A percentile compares a stretch with the other conserved stretches of the same genome.
These are phyloP conservation scores for Solanum chiquidenum DNA, from an alignment of 257 asterid species.

Conservation along the genomic window DNA sequence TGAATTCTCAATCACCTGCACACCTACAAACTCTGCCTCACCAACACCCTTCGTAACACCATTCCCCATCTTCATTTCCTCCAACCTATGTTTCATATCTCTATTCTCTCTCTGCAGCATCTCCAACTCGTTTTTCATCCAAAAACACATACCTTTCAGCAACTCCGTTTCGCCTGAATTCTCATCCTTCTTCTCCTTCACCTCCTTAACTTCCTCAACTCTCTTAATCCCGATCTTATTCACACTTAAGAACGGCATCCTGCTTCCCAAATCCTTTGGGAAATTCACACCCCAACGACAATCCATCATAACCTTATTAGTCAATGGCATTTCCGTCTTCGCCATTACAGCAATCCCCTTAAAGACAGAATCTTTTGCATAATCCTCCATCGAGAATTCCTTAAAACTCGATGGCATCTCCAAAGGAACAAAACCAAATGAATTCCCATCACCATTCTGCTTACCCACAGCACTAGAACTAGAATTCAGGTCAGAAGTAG, in stretches of 20 bases:
- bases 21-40: slow-evolving; percentile 17
- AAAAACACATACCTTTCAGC: slow-evolving; percentile 45
- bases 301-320: slow-evolving; percentile 33
- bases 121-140: slow-evolving; percentile 80
- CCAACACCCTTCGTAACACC: slow-evolving; percentile 10
- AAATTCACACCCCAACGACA: slow-evolving; percentile 68
- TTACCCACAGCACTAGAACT: not conserved
- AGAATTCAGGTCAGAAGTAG: slow-evolving; percentile 15
- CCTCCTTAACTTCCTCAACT: slow-evolving; percentile 31
- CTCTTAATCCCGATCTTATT: slow-evolving; percentile 60
- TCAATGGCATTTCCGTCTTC: slow-evolving; percentile 49
- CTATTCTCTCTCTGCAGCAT: slow-evolving; percentile 40
- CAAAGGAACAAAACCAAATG: slow-evolving; percentile 57
- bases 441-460: slow-evolving; percentile 18
- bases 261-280: slow-evolving; percentile 33
- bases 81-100: slow-evolving; percentile 54
- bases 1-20: slow-evolving; percentile 26
- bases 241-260: slow-evolving; percentile 49
- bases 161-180: slow-evolving; percentile 31
- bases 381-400: slow-evolving; percentile 27
- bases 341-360: slow-evolving; percentile 52
- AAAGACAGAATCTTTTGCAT: slow-evolving; percentile 29
- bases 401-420: slow-evolving; percentile 36
- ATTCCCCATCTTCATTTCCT: slow-evolving; percentile 33
- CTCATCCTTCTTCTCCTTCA: slow-evolving; percentile 17